Evolutionary conservation across 768 basidiomycete species (phyloP).

Genomic region (Leccinum variicolor): DNA sequence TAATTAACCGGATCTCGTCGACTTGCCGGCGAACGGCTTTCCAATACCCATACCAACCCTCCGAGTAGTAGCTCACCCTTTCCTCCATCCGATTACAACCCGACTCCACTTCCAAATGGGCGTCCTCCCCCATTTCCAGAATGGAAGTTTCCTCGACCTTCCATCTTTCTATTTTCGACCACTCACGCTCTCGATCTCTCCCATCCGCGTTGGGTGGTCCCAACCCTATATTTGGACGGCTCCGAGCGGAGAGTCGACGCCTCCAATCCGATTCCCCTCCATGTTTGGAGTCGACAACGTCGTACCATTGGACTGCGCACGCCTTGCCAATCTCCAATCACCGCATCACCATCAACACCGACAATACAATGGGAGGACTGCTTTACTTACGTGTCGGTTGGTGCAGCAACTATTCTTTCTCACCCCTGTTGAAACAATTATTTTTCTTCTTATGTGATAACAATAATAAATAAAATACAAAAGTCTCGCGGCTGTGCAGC

Average conservation of each 20-base stretch:
- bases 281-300: not conserved
- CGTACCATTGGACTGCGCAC: not conserved
- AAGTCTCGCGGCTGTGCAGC: not conserved
- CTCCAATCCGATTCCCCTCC: not conserved
- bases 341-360: not conserved
- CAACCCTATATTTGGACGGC: not conserved
- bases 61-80: not conserved
- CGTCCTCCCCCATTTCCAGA: conserved; percentile 8
- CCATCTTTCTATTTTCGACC: conserved; percentile 14
- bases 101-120: conserved; percentile 4
- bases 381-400: not conserved
- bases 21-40: not conserved
- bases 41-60: conserved; percentile 4
- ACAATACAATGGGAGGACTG: not conserved
- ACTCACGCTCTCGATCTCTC: conserved; percentile 7
- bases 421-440: not conserved
- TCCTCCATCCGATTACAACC: conserved; percentile 6
- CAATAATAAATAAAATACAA: not conserved
- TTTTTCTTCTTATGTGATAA: not conserved
- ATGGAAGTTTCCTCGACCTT: conserved; percentile 14
- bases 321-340: not conserved
- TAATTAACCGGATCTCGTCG: not conserved
- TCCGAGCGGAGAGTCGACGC: not conserved
- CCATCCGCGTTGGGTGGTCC: not conserved
- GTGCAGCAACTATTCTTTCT: not conserved